Evolutionary conservation across 306 rosid species (phyloP).

Genomic region (Rosa lucieae): DNA sequence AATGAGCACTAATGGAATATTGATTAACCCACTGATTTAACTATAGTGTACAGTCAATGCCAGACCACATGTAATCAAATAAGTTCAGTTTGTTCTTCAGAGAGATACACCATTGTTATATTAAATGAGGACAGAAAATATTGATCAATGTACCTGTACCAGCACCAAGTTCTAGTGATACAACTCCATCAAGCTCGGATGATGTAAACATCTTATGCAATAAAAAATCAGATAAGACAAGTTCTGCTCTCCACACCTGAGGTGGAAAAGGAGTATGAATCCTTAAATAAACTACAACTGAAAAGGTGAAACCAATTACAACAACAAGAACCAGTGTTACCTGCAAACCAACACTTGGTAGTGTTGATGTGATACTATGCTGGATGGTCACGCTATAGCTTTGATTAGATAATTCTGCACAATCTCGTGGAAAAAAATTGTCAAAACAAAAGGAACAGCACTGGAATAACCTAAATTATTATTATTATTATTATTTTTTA

Average conservation of each 20-base stretch:
- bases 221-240: constrained; percentile 73
- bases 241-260: constrained; percentile 88
- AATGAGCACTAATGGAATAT: not conserved
- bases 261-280: not conserved
- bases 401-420: constrained; percentile 32
- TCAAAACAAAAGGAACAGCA: not conserved
- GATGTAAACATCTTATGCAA: constrained; percentile 61
- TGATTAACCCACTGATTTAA: not conserved
- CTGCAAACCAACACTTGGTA: constrained; percentile 89
- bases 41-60: not conserved
- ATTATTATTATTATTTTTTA: too few species aligned
- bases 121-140: not conserved
- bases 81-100: not conserved
- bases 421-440: not conserved
- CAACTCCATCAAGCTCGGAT: constrained; percentile 57
- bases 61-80: not conserved
- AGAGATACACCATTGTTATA: too few species aligned
- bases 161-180: constrained; percentile 81
- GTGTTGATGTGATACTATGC: constrained; percentile 79
- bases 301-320: not conserved
- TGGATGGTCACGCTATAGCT: constrained; percentile 42
- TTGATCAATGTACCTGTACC: constrained; percentile 63
- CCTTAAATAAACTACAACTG: not conserved
- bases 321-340: constrained; percentile 34
- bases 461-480: not conserved